Percentiles rank a stretch among this genome's conserved stretches.
Conservation (phyloP, 2,329 filamentous ascomycete species). For the Pseudogymnoascus sp. region DNA sequence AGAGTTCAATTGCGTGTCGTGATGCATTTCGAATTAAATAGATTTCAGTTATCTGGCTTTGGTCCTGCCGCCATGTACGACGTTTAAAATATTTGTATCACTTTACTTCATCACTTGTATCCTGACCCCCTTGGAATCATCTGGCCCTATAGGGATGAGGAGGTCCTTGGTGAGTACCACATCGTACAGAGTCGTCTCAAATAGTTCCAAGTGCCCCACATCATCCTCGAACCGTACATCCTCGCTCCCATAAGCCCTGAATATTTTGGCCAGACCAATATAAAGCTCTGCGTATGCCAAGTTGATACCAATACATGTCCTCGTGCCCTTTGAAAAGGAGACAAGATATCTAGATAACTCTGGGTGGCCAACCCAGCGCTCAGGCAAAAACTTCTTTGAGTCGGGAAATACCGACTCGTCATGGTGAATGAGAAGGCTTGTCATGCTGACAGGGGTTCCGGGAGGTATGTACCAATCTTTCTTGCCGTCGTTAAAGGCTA, state of each 20-base stretch:
- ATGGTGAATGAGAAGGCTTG: constrained; percentile 33
- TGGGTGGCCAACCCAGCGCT: constrained; percentile 35
- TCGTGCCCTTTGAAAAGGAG: constrained; percentile 35
- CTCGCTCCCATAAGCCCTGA: constrained; percentile 16
- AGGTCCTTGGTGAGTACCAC: constrained; percentile 19
- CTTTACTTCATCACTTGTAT: not conserved
- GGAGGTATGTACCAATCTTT: constrained; percentile 19
- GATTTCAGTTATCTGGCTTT: not conserved
- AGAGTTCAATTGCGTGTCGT: not conserved
- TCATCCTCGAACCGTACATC: constrained; percentile 19
- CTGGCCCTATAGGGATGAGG: constrained; percentile 15
- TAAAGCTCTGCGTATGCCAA: constrained; percentile 22
- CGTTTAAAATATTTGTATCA: not conserved
- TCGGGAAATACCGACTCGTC: constrained; percentile 34
- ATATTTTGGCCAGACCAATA: constrained; percentile 15
- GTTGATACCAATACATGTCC: constrained; percentile 36
- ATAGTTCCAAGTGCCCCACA: constrained; percentile 22
- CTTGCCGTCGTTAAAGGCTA: constrained; percentile 15
- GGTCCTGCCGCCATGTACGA: not conserved
- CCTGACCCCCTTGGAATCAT: constrained; percentile 17
- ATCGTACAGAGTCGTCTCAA: constrained; percentile 22
- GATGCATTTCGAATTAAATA: not conserved
- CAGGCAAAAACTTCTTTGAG: constrained; percentile 34
- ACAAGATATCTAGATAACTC: constrained; percentile 34
- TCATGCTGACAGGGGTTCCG: constrained; percentile 35